Evolutionary conservation across 2,329 filamentous ascomycete species (phyloP).

Genomic region (Alternaria sp.): DNA sequence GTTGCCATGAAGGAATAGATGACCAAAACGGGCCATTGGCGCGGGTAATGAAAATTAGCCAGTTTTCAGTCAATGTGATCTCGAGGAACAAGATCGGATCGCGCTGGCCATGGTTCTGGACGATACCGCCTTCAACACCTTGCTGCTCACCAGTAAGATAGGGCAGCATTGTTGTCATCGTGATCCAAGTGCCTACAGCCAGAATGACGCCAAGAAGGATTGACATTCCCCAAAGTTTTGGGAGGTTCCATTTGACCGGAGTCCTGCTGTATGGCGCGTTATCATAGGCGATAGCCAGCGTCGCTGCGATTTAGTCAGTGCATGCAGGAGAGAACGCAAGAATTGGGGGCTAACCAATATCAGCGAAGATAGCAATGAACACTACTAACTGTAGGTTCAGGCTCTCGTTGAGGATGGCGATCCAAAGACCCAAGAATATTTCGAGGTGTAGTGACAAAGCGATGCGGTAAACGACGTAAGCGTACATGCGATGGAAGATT

Average conservation of each 20-base stretch:
- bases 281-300: slow-evolving; percentile 90
- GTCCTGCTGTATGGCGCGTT: slow-evolving; percentile 86
- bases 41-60: slow-evolving; percentile 96
- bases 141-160: slow-evolving; percentile 53
- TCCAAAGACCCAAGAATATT: slow-evolving; percentile 91
- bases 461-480: slow-evolving; percentile 95
- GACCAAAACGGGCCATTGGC: slow-evolving; percentile 93
- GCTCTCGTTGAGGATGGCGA: slow-evolving; percentile 83
- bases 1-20: slow-evolving; percentile 85
- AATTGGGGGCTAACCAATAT: slow-evolving; percentile 61
- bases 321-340: background rate
- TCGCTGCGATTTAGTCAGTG: slow-evolving; percentile 60
- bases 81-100: slow-evolving; percentile 88
- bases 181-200: slow-evolving; percentile 86
- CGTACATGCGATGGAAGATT: slow-evolving; percentile 97
- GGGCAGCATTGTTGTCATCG: slow-evolving; percentile 81
- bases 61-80: slow-evolving; percentile 91
- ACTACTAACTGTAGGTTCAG: slow-evolving; percentile 88
- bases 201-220: slow-evolving; percentile 82
- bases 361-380: slow-evolving; percentile 94
- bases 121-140: slow-evolving; percentile 78
- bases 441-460: slow-evolving; percentile 89
- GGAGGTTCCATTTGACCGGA: slow-evolving; percentile 94
- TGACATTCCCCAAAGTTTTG: slow-evolving; percentile 93
- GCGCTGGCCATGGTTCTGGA: slow-evolving; percentile 84